Evolutionary conservation across 352 stramenopile species (phyloP), one percentile per base, ranked within the genome.

Genomic region (Phytophthora pistaciae): DNA sequence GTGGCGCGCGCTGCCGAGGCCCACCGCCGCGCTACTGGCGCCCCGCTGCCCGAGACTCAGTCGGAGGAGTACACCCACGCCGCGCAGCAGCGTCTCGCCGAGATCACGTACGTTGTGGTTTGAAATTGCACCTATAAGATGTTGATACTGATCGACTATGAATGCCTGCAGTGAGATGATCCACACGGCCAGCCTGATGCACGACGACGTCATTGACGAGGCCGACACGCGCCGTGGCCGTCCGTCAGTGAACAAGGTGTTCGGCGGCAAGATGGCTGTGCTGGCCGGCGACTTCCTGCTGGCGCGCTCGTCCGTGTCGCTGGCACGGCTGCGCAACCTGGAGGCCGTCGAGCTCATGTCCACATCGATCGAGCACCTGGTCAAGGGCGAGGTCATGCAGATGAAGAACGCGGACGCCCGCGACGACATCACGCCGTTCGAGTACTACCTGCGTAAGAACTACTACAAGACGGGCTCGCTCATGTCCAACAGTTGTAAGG

Each of bases 311-410:
- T 98, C 92, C 16, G 94, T 99, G 66, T 97, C 82, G 55, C 83
- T 99, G 27, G 97, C 98, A 36, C 87, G 97, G 5, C 76, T 99
- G 64, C 90, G 98, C 40, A 98, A 97, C 69, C 66, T 99, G 1
- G 94, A 99, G 66, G 95, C 98, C 11, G 92, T 99, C 16, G 98
- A 99, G 83, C 91, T 98, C 62, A 98, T 99, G 90, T 99, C 96
- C 33, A 99, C 96, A 5, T 95, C 98, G 48, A 99, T 99, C 71
- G 98, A 99, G 81, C 97, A 99, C 80, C 80, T 99, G 31, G 98
- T 99, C 42, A 98, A 98, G 73, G 98, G 98, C 44, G 98, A 99
- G 77, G 98, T 99, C 71, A 99, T 99, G 98, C 98, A 99, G 83
- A 96, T 99, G 83, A 98, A 99, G 76, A 84, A 95, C 64, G 85